Evolutionary conservation across 2,329 filamentous ascomycete genomes (phyloP).

Genomic region (Curvularia sp.): DNA sequence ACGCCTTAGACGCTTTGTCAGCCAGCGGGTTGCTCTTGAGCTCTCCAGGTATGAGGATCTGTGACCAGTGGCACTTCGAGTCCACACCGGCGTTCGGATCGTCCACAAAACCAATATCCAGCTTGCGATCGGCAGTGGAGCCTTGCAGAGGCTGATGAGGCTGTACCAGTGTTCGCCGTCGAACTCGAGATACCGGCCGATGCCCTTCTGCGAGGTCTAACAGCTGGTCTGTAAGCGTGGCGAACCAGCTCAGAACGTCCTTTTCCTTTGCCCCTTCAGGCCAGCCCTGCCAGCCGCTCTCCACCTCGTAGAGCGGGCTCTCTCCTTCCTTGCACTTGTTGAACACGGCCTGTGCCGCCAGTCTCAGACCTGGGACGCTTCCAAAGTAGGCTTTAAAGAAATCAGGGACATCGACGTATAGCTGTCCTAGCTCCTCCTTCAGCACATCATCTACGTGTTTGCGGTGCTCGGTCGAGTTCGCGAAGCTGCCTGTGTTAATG

Average conservation of each 20-base stretch:
- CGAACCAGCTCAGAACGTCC: constrained; percentile 33
- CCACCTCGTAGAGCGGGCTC: constrained; percentile 27
- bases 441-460: constrained; percentile 29
- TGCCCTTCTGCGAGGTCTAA: too few species aligned
- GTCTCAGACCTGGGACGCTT: constrained; percentile 20
- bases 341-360: constrained; percentile 25
- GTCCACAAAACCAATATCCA: too few species aligned
- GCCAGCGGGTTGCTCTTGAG: too few species aligned
- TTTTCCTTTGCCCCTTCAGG: constrained; percentile 28
- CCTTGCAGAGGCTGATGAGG: too few species aligned
- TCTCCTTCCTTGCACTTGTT: constrained; percentile 30
- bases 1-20: too few species aligned
- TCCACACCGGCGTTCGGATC: too few species aligned
- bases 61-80: too few species aligned
- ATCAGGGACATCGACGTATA: constrained; percentile 30
- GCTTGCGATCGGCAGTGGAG: too few species aligned
- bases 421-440: constrained; percentile 30
- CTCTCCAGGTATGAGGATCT: too few species aligned
- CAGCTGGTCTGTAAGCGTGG: constrained; percentile 25
- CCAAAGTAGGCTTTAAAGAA: constrained; percentile 34
- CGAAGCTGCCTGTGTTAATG: too few species aligned
- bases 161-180: constrained; percentile 24
- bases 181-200: constrained; percentile 7
- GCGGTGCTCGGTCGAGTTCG: constrained; percentile 26
- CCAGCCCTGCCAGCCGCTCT: constrained; percentile 32